phyloP scores from a whole-genome alignment of 805 yeast species.

The Schwanniomyces pseudopolymorphus region DNA sequence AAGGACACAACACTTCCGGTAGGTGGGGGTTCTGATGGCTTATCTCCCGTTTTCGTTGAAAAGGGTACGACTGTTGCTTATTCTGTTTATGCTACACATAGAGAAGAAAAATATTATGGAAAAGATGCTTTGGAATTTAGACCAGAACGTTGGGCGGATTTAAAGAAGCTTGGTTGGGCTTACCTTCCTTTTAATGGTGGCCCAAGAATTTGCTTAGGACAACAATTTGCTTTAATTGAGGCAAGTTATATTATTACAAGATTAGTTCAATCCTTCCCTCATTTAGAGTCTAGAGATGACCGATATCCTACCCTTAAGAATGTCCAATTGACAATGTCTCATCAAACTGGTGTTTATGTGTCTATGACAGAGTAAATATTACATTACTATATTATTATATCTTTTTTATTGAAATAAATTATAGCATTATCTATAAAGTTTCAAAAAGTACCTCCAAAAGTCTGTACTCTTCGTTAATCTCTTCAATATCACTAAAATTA shows the following conservation, averaged over 20 bases:
- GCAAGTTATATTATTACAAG: constrained; percentile 47
- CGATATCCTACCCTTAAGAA: constrained; percentile 31
- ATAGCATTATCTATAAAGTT: constrained; percentile 37
- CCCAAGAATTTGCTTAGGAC: constrained; percentile 57
- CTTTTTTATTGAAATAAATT: neutral
- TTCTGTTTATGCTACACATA: constrained; percentile 45
- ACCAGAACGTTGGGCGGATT: constrained; percentile 51
- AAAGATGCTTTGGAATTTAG: constrained; percentile 44
- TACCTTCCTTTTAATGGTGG: constrained; percentile 57
- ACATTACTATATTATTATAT: neutral
- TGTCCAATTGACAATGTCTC: constrained; percentile 28
- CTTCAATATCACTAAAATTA: constrained; percentile 81
- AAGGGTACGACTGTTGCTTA: constrained; percentile 47
- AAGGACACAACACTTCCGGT: constrained; percentile 32
- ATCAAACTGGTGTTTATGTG: constrained; percentile 22
- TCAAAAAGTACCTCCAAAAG: constrained; percentile 66
- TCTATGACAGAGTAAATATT: constrained; percentile 7
- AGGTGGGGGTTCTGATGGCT: constrained; percentile 36
- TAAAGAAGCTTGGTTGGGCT: constrained; percentile 43
- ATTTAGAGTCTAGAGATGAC: constrained; percentile 15
- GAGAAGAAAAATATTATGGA: constrained; percentile 41
- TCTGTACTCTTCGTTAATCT: constrained; percentile 77
- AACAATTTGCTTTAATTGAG: constrained; percentile 57
- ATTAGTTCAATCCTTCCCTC: constrained; percentile 27
- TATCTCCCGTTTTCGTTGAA: constrained; percentile 39